A percentile compares a stretch with the other conserved stretches of the same genome.
phyloP scores from a whole-genome alignment of 148 eudicot species.

The Nepenthes mirabilis region DNA sequence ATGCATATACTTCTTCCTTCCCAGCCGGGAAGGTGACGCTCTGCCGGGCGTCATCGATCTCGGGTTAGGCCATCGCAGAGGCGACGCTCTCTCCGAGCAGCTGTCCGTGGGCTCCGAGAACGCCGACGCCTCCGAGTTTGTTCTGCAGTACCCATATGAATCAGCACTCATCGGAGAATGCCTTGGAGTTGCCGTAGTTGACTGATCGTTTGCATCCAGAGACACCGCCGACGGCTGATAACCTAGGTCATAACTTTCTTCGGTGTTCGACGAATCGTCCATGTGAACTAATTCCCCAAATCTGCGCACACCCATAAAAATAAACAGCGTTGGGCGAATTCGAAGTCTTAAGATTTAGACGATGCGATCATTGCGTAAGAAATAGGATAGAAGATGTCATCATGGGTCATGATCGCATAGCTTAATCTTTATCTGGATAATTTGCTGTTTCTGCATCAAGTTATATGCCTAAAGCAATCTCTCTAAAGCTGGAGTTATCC shows the following conservation, averaged over 20 bases:
- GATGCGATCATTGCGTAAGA: not conserved
- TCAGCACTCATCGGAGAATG: slow-evolving; percentile 31
- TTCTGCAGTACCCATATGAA: slow-evolving; percentile 44
- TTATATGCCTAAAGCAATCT: slow-evolving; percentile 5
- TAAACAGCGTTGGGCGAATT: not conserved
- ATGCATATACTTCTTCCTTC: slow-evolving; percentile 36
- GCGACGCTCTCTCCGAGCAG: slow-evolving; percentile 48
- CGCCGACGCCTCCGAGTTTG: slow-evolving; percentile 53
- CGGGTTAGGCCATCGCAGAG: slow-evolving; percentile 39
- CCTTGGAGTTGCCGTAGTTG: slow-evolving; percentile 18
- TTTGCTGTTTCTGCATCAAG: too few relatives aligned
- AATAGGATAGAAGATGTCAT: not conserved
- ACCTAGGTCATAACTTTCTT: slow-evolving; percentile 36
- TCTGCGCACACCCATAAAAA: not conserved
- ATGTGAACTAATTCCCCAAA: not conserved
- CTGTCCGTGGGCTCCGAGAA: slow-evolving; percentile 47
- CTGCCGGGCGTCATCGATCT: slow-evolving; percentile 36
- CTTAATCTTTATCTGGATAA: not conserved
- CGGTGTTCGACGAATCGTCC: slow-evolving; percentile 5
- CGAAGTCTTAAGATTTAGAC: not conserved
- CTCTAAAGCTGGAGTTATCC: slow-evolving; percentile 7
- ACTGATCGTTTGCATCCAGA: slow-evolving; percentile 32
- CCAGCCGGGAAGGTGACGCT: slow-evolving; percentile 49
- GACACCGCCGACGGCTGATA: slow-evolving; percentile 32
- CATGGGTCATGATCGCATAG: not conserved